phyloP scores from a whole-genome alignment of 2,329 filamentous ascomycete genomes.

The Colletotrichum tamarilloi region DNA sequence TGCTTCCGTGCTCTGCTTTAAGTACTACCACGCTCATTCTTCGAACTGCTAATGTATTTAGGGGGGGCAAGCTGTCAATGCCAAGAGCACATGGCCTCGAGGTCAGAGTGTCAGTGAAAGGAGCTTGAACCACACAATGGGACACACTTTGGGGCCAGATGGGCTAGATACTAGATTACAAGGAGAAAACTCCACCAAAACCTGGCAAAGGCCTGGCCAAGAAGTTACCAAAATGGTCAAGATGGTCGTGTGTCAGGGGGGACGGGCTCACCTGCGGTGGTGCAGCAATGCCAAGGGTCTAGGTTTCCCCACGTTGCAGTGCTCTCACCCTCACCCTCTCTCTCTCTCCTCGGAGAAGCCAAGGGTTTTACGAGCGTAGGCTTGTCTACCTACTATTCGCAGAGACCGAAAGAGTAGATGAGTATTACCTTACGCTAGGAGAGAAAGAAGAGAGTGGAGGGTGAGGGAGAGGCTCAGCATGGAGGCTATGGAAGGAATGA shows the following conservation, averaged over 20 bases:
- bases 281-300: conserved; percentile 27
- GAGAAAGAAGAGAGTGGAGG: neutral
- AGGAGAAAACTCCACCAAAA: conserved; percentile 3
- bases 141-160: neutral
- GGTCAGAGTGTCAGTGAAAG: neutral
- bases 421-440: too few relatives aligned
- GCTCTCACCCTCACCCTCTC: neutral
- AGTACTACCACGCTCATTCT: neutral
- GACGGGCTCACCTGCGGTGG: conserved; percentile 14
- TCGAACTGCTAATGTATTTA: neutral
- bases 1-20: neutral
- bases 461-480: neutral
- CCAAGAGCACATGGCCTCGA: conserved; percentile 1
- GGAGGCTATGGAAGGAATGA: neutral
- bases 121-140: neutral
- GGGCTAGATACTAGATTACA: conserved; percentile 7
- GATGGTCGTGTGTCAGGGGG: conserved; percentile 19
- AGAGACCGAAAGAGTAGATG: neutral
- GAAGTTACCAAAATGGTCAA: neutral
- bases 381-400: neutral
- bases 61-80: neutral
- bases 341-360: neutral
- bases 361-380: neutral
- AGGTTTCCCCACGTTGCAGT: neutral
- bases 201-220: neutral